A percentile compares a stretch with the other conserved stretches of the same genome.
Conservation (phyloP, 2,329 filamentous ascomycete genomes). For the Lasiodiplodia sp. region DNA sequence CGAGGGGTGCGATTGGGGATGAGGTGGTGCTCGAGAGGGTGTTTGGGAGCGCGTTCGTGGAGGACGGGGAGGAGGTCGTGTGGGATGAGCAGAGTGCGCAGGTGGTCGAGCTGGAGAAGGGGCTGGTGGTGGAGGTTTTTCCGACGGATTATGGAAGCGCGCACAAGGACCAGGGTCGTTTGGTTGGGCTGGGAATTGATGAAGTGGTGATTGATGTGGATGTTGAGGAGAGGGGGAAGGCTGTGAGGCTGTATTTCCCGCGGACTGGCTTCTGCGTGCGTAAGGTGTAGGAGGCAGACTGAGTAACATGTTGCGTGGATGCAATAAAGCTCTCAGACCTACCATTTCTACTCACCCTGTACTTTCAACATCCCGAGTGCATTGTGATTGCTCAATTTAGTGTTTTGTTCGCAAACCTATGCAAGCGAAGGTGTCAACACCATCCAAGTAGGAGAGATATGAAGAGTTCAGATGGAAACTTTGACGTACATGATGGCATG, state of each 20-base stretch:
- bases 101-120: constrained; percentile 60
- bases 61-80: constrained; percentile 40
- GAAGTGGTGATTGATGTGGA: constrained; percentile 39
- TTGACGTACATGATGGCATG: too few relatives aligned
- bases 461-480: background rate
- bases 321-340: too few relatives aligned
- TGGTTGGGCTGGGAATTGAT: constrained; percentile 39
- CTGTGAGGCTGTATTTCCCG: constrained; percentile 38
- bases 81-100: constrained; percentile 57
- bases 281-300: constrained; percentile 24
- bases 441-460: too few relatives aligned
- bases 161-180: constrained; percentile 38
- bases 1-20: constrained; percentile 53
- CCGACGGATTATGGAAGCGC: constrained; percentile 42
- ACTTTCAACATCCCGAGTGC: too few relatives aligned
- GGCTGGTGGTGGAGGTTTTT: constrained; percentile 58
- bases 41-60: constrained; percentile 37
- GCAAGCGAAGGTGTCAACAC: too few relatives aligned
- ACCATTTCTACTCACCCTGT: too few relatives aligned
- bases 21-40: constrained; percentile 62
- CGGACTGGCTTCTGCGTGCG: constrained; percentile 37
- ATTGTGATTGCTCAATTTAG: too few relatives aligned
- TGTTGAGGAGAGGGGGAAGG: constrained; percentile 23
- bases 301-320: too few relatives aligned
- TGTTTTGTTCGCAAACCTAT: too few relatives aligned